phyloP scores from a whole-genome alignment of 371 early-diverging fungal genomes.

The Syncephalis fuscata region DNA sequence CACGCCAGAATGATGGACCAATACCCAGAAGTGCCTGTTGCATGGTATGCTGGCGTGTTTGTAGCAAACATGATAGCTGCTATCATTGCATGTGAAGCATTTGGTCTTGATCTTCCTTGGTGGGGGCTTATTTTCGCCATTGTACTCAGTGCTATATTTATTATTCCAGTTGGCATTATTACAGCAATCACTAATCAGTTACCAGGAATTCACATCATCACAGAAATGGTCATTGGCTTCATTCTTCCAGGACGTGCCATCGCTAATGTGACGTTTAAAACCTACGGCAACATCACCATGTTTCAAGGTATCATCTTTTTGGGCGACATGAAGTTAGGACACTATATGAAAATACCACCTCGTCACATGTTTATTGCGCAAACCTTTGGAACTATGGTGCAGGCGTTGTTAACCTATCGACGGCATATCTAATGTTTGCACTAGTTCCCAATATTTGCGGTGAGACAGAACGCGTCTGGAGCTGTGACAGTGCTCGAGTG shows the following conservation, averaged over 20 bases:
- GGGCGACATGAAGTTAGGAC: constrained; percentile 30
- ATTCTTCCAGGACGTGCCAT: constrained; percentile 33
- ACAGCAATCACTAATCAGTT: constrained; percentile 49
- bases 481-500: constrained; percentile 14
- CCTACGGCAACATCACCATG: constrained; percentile 32
- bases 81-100: constrained; percentile 37
- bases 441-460: constrained; percentile 13
- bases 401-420: constrained; percentile 8
- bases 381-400: constrained; percentile 26
- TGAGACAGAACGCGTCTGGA: constrained; percentile 12
- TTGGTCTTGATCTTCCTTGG: constrained; percentile 39
- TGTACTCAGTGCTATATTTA: constrained; percentile 35
- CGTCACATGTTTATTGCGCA: constrained; percentile 29
- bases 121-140: constrained; percentile 57
- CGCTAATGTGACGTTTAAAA: constrained; percentile 26
- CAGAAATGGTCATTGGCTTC: constrained; percentile 40
- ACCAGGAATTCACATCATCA: constrained; percentile 55
- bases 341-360: constrained; percentile 47
- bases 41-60: constrained; percentile 56
- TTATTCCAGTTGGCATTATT: constrained; percentile 67
- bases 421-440: constrained; percentile 21
- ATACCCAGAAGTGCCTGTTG: constrained; percentile 43
- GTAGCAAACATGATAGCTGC: constrained; percentile 32
- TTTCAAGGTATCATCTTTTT: constrained; percentile 28
- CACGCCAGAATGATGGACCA: constrained; percentile 23